A percentile compares a stretch with the other conserved stretches of the same genome.
Conservation (phyloP, 2,329 filamentous ascomycete species). For the Curvularia verruculosa region DNA sequence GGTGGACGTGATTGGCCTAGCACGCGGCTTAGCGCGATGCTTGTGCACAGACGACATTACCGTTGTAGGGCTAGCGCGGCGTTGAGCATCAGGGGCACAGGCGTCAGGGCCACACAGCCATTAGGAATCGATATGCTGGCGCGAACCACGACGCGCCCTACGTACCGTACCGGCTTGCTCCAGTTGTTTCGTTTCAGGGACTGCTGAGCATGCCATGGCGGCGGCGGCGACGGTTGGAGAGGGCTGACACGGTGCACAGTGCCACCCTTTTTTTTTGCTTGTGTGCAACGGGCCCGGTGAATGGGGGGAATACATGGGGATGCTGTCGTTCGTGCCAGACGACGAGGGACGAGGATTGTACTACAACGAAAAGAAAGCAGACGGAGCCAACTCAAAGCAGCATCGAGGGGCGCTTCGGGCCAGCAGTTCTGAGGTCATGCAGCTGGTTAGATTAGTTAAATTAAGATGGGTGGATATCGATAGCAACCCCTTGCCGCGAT, state of each 20-base stretch:
- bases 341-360: slow-evolving; percentile 20
- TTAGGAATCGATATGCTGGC: background rate
- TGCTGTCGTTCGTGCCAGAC: background rate
- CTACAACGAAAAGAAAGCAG: slow-evolving; percentile 33
- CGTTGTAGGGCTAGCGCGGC: slow-evolving; percentile 33
- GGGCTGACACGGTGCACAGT: slow-evolving; percentile 9
- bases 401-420: slow-evolving; percentile 29
- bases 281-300: slow-evolving; percentile 10
- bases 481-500: slow-evolving; percentile 41
- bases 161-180: slow-evolving; percentile 20
- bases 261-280: slow-evolving; percentile 24
- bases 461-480: slow-evolving; percentile 43
- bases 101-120: slow-evolving; percentile 33
- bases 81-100: slow-evolving; percentile 33
- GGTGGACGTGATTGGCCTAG: slow-evolving; percentile 27
- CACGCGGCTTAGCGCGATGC: slow-evolving; percentile 11
- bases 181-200: slow-evolving; percentile 32
- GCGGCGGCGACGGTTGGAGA: slow-evolving; percentile 22
- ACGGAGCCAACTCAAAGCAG: slow-evolving; percentile 33
- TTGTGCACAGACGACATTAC: slow-evolving; percentile 18
- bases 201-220: slow-evolving; percentile 19
- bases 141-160: slow-evolving; percentile 33
- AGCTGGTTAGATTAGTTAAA: slow-evolving; percentile 43
- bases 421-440: slow-evolving; percentile 39
- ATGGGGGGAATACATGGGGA: background rate